Evolutionary conservation across 306 rosid species (phyloP).

Genomic region (Inga leiocalycina): DNA sequence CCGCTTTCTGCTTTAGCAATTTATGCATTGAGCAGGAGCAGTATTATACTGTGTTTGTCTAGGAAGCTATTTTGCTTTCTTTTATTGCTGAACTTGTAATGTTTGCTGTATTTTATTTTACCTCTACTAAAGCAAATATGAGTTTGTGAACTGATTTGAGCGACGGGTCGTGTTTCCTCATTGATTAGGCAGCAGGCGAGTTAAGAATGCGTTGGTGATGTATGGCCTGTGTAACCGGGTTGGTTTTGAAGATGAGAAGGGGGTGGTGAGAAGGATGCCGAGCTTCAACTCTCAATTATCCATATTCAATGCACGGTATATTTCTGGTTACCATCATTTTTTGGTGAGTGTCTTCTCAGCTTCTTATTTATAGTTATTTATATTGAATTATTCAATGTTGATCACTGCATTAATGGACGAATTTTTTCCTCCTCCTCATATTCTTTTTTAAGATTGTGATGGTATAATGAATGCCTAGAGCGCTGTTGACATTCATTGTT

Average conservation of each 20-base stretch:
- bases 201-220: constrained; percentile 31
- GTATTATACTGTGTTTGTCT: constrained; percentile 1
- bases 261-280: constrained; percentile 51
- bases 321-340: background rate
- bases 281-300: constrained; percentile 50
- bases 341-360: constrained; percentile 24
- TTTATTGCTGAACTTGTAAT: constrained; percentile 9
- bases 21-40: background rate
- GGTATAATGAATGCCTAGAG: background rate
- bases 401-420: background rate
- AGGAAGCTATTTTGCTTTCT: constrained; percentile 25
- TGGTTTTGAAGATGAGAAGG: constrained; percentile 56
- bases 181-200: constrained; percentile 19
- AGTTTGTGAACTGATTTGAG: constrained; percentile 26
- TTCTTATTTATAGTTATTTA: constrained; percentile 7
- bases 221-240: constrained; percentile 40
- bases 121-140: constrained; percentile 24
- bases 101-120: background rate
- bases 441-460: background rate
- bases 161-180: background rate
- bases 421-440: background rate
- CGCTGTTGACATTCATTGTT: constrained; percentile 18
- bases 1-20: constrained; percentile 24
- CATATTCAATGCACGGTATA: constrained; percentile 39
- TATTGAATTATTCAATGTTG: background rate